Evolutionary conservation across 2,329 filamentous ascomycete genomes (phyloP).

Genomic region (Pseudocercospora fijiensis): DNA sequence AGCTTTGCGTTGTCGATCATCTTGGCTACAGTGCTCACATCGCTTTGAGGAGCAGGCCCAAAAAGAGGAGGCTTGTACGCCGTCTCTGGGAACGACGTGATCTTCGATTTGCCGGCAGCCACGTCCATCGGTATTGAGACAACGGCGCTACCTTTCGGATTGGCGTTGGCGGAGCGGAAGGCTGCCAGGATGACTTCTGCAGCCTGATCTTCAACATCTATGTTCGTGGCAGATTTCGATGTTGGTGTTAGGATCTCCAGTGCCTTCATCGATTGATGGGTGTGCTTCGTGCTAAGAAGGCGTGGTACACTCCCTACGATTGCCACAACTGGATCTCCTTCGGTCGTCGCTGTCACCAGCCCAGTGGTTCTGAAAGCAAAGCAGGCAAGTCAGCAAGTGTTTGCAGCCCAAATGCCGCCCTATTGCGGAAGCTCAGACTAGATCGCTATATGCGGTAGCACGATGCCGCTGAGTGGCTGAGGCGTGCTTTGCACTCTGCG

Average conservation of each 20-base stretch:
- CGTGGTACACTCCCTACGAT: slow-evolving; percentile 51
- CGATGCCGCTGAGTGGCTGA: no score
- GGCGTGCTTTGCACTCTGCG: not conserved
- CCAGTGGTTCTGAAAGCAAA: not conserved
- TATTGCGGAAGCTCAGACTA: no score
- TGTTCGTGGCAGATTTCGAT: slow-evolving; percentile 45
- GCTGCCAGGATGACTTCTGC: slow-evolving; percentile 50
- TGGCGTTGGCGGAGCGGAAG: slow-evolving; percentile 45
- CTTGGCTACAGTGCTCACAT: slow-evolving; percentile 39
- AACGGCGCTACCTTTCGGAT: slow-evolving; percentile 47
- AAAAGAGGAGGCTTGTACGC: slow-evolving; percentile 46
- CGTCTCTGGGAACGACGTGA: slow-evolving; percentile 42
- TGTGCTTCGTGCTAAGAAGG: slow-evolving; percentile 47
- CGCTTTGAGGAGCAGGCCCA: slow-evolving; percentile 41
- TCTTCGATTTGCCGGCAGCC: slow-evolving; percentile 42
- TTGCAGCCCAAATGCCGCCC: no score
- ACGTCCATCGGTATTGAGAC: slow-evolving; percentile 50
- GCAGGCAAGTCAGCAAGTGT: slow-evolving; percentile 37
- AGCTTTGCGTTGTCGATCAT: slow-evolving; percentile 38
- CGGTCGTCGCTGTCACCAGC: slow-evolving; percentile 20
- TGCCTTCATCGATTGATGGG: slow-evolving; percentile 50
- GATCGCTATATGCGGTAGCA: no score
- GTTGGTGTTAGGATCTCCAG: slow-evolving; percentile 48
- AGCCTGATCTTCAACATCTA: slow-evolving; percentile 51
- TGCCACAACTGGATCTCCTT: slow-evolving; percentile 51